phyloP scores from a whole-genome alignment of 2,329 filamentous ascomycete genomes.

The Sporothrix euskadiensis region DNA sequence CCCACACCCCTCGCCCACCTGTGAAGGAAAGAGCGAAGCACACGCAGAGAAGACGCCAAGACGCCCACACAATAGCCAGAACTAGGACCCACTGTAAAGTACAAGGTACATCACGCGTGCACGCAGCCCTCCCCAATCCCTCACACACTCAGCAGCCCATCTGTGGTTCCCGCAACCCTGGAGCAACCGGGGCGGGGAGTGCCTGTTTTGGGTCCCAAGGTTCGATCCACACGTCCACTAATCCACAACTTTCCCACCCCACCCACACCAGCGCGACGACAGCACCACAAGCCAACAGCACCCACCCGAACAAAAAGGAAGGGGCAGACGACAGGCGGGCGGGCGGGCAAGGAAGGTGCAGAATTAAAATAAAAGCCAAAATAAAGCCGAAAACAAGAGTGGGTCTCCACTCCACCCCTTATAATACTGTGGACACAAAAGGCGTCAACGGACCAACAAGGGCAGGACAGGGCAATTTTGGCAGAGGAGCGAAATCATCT shows the following conservation, averaged over 20 bases:
- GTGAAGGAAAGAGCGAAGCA: background rate
- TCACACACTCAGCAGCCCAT: conserved; percentile 23
- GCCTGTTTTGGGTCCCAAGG: conserved; percentile 31
- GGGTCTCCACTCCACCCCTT: background rate
- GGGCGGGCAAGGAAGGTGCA: conserved; percentile 1
- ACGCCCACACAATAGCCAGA: conserved; percentile 19
- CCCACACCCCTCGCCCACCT: background rate
- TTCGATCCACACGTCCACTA: conserved; percentile 26
- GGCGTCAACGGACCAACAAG: conserved; percentile 29
- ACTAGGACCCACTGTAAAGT: conserved; percentile 12
- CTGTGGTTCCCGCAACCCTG: conserved; percentile 30
- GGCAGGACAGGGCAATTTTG: background rate
- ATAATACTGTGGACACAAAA: background rate
- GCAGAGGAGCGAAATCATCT: conserved; percentile 20
- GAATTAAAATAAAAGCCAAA: conserved; percentile 17
- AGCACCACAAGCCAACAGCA: conserved; percentile 8
- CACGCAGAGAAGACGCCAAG: background rate
- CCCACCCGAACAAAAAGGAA: background rate
- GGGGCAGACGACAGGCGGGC: conserved; percentile 1
- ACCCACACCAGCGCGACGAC: conserved; percentile 6
- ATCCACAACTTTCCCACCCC: conserved; percentile 27
- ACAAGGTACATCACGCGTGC: conserved; percentile 21
- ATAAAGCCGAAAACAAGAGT: conserved; percentile 21
- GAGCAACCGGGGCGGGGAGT: conserved; percentile 30
- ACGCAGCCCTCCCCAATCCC: conserved; percentile 23